These are phyloP conservation scores for Mycosphaerelloides madeirae DNA, from an alignment of 2,329 filamentous ascomycete genomes.

Conservation along the genomic window DNA sequence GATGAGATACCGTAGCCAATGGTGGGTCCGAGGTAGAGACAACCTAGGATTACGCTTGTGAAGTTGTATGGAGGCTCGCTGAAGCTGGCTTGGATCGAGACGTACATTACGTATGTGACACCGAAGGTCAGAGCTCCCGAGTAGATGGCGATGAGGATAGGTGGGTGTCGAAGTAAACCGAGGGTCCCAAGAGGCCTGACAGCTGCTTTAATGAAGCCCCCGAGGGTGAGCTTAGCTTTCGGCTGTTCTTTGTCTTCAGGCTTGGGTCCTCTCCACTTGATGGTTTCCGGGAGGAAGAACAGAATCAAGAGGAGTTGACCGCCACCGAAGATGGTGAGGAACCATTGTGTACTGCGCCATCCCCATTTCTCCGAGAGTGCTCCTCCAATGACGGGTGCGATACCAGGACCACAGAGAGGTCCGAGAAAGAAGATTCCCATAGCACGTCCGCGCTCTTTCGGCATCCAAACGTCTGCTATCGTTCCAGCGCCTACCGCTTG, in stretches of 20 bases:
- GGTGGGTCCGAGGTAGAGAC: constrained; percentile 69
- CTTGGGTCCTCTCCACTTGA: constrained; percentile 32
- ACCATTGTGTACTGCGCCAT: constrained; percentile 76
- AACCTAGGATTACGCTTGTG: constrained; percentile 61
- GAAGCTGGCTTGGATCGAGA: constrained; percentile 68
- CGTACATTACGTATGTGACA: constrained; percentile 70
- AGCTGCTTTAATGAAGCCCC: constrained; percentile 37
- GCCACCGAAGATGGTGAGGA: constrained; percentile 64
- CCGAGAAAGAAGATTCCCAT: constrained; percentile 82
- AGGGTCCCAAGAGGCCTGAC: constrained; percentile 68
- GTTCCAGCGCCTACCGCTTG: constrained; percentile 79
- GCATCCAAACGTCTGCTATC: constrained; percentile 77
- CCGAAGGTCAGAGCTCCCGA: constrained; percentile 71
- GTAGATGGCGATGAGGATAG: constrained; percentile 68
- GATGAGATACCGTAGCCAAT: constrained; percentile 67
- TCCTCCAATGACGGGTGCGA: constrained; percentile 73
- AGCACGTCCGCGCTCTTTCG: constrained; percentile 65
- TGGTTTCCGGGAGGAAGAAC: constrained; percentile 62
- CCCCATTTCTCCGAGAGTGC: constrained; percentile 61
- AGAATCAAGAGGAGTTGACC: constrained; percentile 52
- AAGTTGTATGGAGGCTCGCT: constrained; percentile 62
- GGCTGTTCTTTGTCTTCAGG: constrained; percentile 25
- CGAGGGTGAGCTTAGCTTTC: no score
- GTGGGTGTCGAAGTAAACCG: constrained; percentile 65
- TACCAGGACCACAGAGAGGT: constrained; percentile 65